A percentile compares a stretch with the other conserved stretches of the same genome.
These are phyloP conservation scores for Penstemon barbatus DNA, from an alignment of 257 asterid genomes.

Conservation along the genomic window DNA sequence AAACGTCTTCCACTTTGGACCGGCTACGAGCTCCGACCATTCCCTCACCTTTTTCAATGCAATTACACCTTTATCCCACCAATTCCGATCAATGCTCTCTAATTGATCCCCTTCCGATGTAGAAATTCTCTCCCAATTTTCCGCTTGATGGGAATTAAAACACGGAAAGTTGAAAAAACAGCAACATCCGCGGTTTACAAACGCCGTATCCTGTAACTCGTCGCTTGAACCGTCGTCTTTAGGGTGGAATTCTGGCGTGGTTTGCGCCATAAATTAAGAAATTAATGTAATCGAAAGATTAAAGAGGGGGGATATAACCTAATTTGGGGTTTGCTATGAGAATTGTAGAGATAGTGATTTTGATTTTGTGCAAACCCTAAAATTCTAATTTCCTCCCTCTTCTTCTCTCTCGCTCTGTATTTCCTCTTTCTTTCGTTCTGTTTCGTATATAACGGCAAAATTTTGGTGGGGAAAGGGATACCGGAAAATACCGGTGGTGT, in stretches of 20 bases:
- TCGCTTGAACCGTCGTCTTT: conserved; percentile 32
- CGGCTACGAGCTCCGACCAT: conserved; percentile 87
- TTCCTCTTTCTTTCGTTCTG: neutral
- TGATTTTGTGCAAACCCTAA: conserved; percentile 35
- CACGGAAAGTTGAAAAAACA: conserved; percentile 56
- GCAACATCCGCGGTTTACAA: conserved; percentile 54
- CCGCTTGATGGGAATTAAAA: conserved; percentile 36
- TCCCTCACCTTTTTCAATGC: conserved; percentile 63
- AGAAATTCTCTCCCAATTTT: conserved; percentile 63
- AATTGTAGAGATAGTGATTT: conserved; percentile 12
- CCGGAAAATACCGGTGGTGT: conserved; percentile 34
- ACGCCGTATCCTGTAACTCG: conserved; percentile 39
- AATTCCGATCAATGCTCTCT: conserved; percentile 17
- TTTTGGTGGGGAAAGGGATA: conserved; percentile 15
- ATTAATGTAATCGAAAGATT: neutral
- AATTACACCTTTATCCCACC: conserved; percentile 48
- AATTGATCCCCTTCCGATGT: conserved; percentile 44
- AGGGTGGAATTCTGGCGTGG: conserved; percentile 33
- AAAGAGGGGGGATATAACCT: neutral
- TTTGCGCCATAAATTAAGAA: conserved; percentile 24
- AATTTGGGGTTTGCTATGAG: conserved; percentile 5
- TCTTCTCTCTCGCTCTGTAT: neutral
- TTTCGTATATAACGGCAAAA: conserved; percentile 9
- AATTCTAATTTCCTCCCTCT: conserved; percentile 2
- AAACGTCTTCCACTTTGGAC: conserved; percentile 94